These are phyloP conservation scores for Cryptosporidium sp. DNA, from an alignment of 169 alveolate species.

Conservation along the genomic window DNA sequence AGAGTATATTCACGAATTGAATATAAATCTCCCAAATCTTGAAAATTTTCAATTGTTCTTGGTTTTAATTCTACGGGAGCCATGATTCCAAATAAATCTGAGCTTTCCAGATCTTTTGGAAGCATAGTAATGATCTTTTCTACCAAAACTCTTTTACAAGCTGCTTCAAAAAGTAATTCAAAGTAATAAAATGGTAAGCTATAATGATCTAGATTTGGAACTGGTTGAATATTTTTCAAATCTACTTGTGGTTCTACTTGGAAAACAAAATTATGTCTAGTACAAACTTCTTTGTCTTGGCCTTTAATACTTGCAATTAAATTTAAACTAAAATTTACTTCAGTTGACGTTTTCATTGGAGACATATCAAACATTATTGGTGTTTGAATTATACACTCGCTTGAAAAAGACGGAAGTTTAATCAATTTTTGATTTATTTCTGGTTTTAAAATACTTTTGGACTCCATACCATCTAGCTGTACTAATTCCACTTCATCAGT, in stretches of 20 bases:
- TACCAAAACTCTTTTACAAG: neutral
- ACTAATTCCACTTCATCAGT: slow-evolving; percentile 17
- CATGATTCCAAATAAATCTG: slow-evolving; percentile 6
- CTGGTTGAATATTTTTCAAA: slow-evolving; percentile 10
- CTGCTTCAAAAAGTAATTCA: slow-evolving; percentile 7
- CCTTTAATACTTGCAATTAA: neutral
- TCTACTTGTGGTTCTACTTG: slow-evolving; percentile 29
- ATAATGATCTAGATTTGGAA: neutral
- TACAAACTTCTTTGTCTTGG: neutral
- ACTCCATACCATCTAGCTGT: slow-evolving; percentile 27
- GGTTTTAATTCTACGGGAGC: slow-evolving; percentile 17
- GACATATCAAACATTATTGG: slow-evolving; percentile 37
- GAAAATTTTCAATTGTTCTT: neutral
- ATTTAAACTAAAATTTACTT: neutral
- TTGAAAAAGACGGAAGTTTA: slow-evolving; percentile 57
- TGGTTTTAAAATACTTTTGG: neutral
- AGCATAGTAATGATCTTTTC: slow-evolving; percentile 12
- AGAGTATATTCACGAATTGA: slow-evolving; percentile 26
- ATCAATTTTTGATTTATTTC: neutral
- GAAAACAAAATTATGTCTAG: slow-evolving; percentile 18
- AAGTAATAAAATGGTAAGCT: slow-evolving; percentile 24
- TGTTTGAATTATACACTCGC: slow-evolving; percentile 16
- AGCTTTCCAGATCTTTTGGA: neutral
- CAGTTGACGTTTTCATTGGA: slow-evolving; percentile 5
- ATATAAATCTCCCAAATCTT: neutral